A percentile compares a stretch with the other conserved stretches of the same genome.
These are phyloP conservation scores for Botrytis tulipae DNA, from an alignment of 2,329 filamentous ascomycete species.

Conservation along the genomic window DNA sequence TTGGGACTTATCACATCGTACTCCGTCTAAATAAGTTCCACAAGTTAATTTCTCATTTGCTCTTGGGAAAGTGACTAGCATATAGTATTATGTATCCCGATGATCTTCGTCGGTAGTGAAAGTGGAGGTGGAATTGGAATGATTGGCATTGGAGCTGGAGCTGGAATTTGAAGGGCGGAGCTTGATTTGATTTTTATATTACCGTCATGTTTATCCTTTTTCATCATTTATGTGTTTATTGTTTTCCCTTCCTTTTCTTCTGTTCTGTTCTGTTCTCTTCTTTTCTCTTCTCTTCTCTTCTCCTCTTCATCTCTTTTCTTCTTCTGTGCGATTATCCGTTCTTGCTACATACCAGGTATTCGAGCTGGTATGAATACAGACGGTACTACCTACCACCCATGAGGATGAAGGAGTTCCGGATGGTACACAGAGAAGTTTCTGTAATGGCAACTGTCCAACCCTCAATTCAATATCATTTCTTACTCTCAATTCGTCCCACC, in stretches of 20 bases:
- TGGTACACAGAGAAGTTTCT: neutral
- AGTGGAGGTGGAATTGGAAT: neutral
- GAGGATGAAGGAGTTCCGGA: neutral
- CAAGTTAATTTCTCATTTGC: neutral
- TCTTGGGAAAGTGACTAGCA: too few relatives aligned
- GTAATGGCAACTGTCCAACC: neutral
- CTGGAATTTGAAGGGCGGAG: constrained; percentile 4
- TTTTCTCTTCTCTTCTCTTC: neutral
- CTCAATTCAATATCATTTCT: neutral
- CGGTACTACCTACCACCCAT: neutral
- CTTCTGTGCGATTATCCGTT: neutral
- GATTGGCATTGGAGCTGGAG: neutral
- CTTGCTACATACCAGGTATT: neutral
- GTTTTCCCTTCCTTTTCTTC: neutral
- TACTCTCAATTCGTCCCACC: neutral
- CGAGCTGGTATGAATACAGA: neutral
- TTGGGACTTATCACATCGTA: neutral
- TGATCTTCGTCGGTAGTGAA: neutral
- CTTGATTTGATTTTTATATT: neutral
- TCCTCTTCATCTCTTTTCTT: neutral
- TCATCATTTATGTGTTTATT: neutral
- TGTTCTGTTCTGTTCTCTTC: neutral
- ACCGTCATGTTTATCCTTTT: neutral
- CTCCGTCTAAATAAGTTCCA: neutral
- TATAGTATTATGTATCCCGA: neutral